phyloP scores from a whole-genome alignment of 495 filamentous ascomycete genomes.

The Tuber brumale region DNA sequence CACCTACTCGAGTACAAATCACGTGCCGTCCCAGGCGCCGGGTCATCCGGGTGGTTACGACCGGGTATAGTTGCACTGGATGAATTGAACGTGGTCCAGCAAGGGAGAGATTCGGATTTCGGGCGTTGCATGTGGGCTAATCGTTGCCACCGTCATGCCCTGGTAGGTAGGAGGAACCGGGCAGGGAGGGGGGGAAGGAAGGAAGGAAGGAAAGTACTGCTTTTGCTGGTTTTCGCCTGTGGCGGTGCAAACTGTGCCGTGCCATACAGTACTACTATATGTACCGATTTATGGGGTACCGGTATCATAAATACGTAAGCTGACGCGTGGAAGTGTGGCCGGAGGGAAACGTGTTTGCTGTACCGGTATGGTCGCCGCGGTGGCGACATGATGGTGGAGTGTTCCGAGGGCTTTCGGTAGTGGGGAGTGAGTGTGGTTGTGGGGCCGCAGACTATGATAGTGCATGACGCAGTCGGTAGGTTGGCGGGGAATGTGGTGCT shows the following conservation, averaged over 20 bases:
- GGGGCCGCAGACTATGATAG: not conserved
- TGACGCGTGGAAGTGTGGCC: not conserved
- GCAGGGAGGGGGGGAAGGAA: too few relatives aligned
- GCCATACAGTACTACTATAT: too few relatives aligned
- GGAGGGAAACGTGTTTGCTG: not conserved
- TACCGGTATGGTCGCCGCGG: not conserved
- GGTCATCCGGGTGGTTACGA: not conserved
- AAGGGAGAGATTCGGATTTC: not conserved
- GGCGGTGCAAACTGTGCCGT: not conserved
- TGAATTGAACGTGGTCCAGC: not conserved
- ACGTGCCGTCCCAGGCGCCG: not conserved
- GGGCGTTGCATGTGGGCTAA: not conserved
- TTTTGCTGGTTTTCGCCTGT: not conserved
- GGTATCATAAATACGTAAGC: not conserved
- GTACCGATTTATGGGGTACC: not conserved
- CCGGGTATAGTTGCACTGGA: not conserved
- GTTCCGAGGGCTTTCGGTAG: not conserved
- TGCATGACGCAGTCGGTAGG: not conserved
- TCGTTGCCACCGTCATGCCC: not conserved
- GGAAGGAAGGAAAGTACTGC: not conserved
- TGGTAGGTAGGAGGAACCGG: not conserved
- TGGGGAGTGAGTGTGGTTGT: not conserved
- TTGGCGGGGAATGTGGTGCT: not conserved
- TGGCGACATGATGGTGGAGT: not conserved
- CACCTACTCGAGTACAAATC: not conserved